Evolutionary conservation across 2,329 filamentous ascomycete genomes (phyloP).

Genomic region (Fusarium sp.): DNA sequence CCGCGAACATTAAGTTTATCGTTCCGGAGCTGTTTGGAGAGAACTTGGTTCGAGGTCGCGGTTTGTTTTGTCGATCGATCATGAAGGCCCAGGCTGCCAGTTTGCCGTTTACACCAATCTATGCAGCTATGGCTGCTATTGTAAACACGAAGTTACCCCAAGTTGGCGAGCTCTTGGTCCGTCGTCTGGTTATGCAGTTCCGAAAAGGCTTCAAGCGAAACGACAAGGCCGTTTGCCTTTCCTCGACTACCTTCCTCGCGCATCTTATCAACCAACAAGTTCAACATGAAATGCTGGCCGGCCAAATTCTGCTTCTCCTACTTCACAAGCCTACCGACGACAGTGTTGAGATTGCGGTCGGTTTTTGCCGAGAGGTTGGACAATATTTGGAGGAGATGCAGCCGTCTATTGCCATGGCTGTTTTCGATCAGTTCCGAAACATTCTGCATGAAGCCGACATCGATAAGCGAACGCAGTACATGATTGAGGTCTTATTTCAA

Average conservation of each 20-base stretch:
- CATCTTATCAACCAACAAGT: conserved; percentile 98
- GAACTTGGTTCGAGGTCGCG: conserved; percentile 90
- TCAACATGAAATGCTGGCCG: conserved; percentile 90
- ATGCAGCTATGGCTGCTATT: conserved; percentile 94
- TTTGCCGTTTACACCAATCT: conserved; percentile 95
- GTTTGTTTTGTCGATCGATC: conserved; percentile 93
- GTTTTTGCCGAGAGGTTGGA: conserved; percentile 91
- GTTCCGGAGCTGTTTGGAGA: conserved; percentile 96
- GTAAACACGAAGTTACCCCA: conserved; percentile 98
- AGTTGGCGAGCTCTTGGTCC: conserved; percentile 90
- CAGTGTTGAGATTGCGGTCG: conserved; percentile 96
- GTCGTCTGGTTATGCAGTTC: conserved; percentile 89
- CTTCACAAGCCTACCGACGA: conserved; percentile 97
- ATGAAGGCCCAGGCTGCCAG: conserved; percentile 99
- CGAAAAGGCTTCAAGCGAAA: conserved; percentile 96
- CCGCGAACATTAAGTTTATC: conserved; percentile 97
- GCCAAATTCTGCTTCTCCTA: conserved; percentile 91
- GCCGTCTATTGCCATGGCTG: conserved; percentile 83
- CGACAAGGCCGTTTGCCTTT: conserved; percentile 95
- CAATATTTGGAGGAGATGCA: conserved; percentile 97
- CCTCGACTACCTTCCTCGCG: conserved; percentile 92
- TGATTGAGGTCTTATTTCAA: conserved; percentile 98
- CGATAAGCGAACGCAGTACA: conserved; percentile 98
- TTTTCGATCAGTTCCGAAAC: conserved; percentile 95
- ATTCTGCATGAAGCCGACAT: conserved; percentile 97